These are phyloP conservation scores for Pythium periplocum DNA, from an alignment of 352 stramenopile species.

Conservation along the genomic window DNA sequence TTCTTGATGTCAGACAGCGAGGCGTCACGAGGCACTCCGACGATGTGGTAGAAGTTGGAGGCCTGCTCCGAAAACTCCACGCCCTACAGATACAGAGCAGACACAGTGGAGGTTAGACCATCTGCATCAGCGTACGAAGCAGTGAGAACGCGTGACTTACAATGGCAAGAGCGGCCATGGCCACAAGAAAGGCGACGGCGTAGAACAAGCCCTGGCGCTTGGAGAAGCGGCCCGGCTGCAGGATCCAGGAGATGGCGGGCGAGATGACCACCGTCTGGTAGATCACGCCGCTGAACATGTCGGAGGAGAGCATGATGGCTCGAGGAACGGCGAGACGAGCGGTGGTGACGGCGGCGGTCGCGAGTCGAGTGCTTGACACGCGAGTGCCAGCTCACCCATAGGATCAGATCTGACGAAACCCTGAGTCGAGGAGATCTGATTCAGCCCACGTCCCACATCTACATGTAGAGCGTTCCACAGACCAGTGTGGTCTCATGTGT, in stretches of 20 bases:
- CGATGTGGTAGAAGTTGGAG: constrained; percentile 93
- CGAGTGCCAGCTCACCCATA: too few relatives aligned
- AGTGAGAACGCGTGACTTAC: constrained; percentile 29
- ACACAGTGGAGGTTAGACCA: too few relatives aligned
- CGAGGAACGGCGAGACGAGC: too few relatives aligned
- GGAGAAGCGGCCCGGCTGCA: constrained; percentile 91
- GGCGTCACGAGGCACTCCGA: constrained; percentile 87
- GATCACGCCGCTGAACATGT: constrained; percentile 62
- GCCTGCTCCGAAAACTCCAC: constrained; percentile 89
- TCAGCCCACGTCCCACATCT: too few relatives aligned
- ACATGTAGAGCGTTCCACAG: too few relatives aligned
- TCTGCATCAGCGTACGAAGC: too few relatives aligned
- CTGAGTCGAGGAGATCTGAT: too few relatives aligned
- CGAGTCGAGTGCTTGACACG: too few relatives aligned
- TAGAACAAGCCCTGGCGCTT: constrained; percentile 91
- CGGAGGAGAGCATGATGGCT: constrained; percentile 18
- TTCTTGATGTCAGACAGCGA: constrained; percentile 94
- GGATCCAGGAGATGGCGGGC: constrained; percentile 94
- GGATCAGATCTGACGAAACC: too few relatives aligned
- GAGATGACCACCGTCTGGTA: constrained; percentile 77
- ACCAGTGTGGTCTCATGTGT: too few relatives aligned
- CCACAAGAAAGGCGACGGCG: constrained; percentile 91
- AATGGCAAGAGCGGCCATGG: constrained; percentile 90
- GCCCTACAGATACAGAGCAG: constrained; percentile 18
- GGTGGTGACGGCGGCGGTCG: too few relatives aligned